These are phyloP conservation scores for Sporisorium exsertum DNA, from an alignment of 1,284 basidiomycete species.

Conservation along the genomic window DNA sequence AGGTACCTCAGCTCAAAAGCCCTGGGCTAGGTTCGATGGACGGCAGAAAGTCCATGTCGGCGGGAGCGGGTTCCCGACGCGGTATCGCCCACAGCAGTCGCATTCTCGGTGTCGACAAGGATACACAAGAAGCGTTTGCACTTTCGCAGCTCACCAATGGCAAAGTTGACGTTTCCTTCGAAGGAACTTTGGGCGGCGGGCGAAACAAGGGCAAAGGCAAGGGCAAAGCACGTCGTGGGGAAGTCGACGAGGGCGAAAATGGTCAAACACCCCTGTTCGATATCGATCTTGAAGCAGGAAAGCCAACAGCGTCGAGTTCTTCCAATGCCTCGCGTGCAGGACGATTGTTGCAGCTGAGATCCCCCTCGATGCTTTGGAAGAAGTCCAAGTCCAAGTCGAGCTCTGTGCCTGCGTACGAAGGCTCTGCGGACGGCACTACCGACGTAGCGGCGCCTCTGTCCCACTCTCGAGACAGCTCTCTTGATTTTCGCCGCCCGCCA, in stretches of 20 bases:
- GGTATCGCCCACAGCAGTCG: constrained; percentile 46
- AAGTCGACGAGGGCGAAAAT: neutral
- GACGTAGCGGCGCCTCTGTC: neutral
- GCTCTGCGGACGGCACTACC: neutral
- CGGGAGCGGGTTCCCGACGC: constrained; percentile 27
- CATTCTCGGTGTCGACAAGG: constrained; percentile 31
- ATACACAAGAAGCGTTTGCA: constrained; percentile 21
- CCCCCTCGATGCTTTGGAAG: constrained; percentile 26
- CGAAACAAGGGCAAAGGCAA: constrained; percentile 11
- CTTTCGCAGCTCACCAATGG: constrained; percentile 37
- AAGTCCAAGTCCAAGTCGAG: constrained; percentile 7
- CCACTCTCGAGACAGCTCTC: constrained; percentile 15
- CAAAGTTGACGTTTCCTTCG: constrained; percentile 50
- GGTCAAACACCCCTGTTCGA: constrained; percentile 27
- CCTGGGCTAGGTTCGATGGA: neutral
- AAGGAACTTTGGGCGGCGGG: constrained; percentile 4
- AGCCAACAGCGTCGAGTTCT: constrained; percentile 6
- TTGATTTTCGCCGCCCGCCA: constrained; percentile 18
- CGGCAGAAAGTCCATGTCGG: constrained; percentile 29
- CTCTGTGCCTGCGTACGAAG: constrained; percentile 1
- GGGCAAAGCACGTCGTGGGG: constrained; percentile 26
- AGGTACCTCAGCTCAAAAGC: neutral
- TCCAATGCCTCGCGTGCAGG: constrained; percentile 12
- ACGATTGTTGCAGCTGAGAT: constrained; percentile 21
- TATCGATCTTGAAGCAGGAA: constrained; percentile 32